Evolutionary conservation across 2,329 filamentous ascomycete species (phyloP), one percentile per base, ranked within the genome.

Genomic region (Huntiella bhutanensis): DNA sequence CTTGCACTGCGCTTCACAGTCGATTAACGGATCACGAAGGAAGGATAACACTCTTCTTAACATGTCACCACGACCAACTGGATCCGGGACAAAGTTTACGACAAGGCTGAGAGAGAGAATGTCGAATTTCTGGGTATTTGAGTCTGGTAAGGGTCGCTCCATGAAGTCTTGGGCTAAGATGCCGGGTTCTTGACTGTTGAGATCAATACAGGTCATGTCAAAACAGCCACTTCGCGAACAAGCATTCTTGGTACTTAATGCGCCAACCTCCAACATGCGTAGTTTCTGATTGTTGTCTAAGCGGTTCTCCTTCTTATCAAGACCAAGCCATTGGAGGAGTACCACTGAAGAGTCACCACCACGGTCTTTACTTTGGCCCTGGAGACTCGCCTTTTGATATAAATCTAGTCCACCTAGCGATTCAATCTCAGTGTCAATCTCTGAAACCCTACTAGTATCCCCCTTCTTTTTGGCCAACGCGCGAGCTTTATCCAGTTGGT

Each of bases 141-240:
- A 59, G 4, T 57, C 58, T 0, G 88, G 88, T 3, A 88, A 60
- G 0, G 86, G 82, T 19, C 86, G 71, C 53, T 84, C 65, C 87
- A 98, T 94, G 57, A 98, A 96, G 60, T 98, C 85, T 58, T 95
- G 85, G 60, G 92, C 77, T 48, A 77, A 58, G 53, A 98, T 98
- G 0, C 76, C 78, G 1, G 79, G 68, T 41, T 78, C 79, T 57
- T 93, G 85, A 50, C 86, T 91, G 61, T 92, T 82, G 47, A 98
- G 65, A 58, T 98, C 91, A 58, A 98, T 95, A 52, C 86, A 75
- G 51, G 78, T 73, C 55, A 93, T 75, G 33, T 81, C 67, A 54
- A 96, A 82, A 38, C 72, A 58, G 5, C 68, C 68, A 51, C 80
- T 81, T 50, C 67, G 73, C 1, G 86, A 88, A 60, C 86, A 93